Percentiles rank a stretch among this genome's conserved stretches.
Conservation (phyloP, 345 rosid genomes). For the Ceriops tagal region DNA sequence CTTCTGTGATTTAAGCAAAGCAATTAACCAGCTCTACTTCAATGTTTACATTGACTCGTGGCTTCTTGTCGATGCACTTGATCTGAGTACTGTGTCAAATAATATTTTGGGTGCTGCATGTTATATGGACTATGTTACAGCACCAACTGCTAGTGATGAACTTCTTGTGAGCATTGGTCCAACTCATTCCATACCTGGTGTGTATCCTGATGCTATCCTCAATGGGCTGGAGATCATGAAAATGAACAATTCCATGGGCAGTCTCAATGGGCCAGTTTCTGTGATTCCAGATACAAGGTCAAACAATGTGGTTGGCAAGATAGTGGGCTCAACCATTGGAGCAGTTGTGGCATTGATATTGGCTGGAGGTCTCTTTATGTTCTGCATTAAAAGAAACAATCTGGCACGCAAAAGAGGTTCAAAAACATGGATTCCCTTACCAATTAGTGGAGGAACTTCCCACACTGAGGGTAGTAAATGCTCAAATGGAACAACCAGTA, state of each 20-base stretch:
- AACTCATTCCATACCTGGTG: slow-evolving; percentile 11
- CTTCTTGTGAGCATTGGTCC: slow-evolving; percentile 58
- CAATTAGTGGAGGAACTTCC: slow-evolving; percentile 36
- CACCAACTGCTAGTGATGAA: slow-evolving; percentile 20
- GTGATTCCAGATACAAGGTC: slow-evolving; percentile 25
- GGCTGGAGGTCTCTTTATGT: slow-evolving; percentile 38
- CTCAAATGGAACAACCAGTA: slow-evolving; percentile 55
- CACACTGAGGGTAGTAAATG: slow-evolving; percentile 50
- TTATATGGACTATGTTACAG: slow-evolving; percentile 47
- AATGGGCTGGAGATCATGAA: slow-evolving; percentile 85
- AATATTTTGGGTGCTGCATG: slow-evolving; percentile 42
- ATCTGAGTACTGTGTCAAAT: slow-evolving; percentile 29
- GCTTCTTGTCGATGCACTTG: slow-evolving; percentile 35
- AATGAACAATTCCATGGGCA: slow-evolving; percentile 50
- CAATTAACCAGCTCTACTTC: slow-evolving; percentile 57
- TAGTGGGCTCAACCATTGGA: slow-evolving; percentile 43
- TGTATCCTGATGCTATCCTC: slow-evolving; percentile 50
- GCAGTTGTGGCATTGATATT: slow-evolving; percentile 30
- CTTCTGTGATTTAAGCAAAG: slow-evolving; percentile 59
- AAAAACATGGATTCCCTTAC: slow-evolving; percentile 67
- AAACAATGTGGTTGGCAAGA: slow-evolving; percentile 39
- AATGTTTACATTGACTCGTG: slow-evolving; percentile 54
- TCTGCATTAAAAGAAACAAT: slow-evolving; percentile 36
- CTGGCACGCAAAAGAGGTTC: slow-evolving; percentile 39
- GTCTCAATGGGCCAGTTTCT: slow-evolving; percentile 31